Conservation (phyloP, 176 grass and related monocot species). For the Luzula sylvatica region DNA sequence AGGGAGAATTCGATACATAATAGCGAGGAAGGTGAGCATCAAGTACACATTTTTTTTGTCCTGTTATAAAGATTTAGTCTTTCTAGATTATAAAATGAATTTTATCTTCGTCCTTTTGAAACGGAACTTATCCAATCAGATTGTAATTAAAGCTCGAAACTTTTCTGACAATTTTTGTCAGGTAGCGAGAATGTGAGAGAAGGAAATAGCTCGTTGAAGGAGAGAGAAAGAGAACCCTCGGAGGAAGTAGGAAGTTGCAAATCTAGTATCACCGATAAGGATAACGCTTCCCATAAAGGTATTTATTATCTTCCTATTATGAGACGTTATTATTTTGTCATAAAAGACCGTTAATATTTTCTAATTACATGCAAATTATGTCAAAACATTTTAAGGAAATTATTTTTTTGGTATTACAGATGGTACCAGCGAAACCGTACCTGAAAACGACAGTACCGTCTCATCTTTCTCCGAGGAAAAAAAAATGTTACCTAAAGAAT, state of each 20-base stretch:
- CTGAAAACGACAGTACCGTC: slow-evolving; percentile 3
- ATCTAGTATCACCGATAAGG: slow-evolving; percentile 7
- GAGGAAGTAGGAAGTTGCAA: neutral
- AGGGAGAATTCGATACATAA: slow-evolving; percentile 3
- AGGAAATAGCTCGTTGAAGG: slow-evolving; percentile 4
- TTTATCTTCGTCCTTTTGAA: neutral
- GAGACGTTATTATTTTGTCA: neutral
- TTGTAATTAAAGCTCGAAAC: too few species aligned
- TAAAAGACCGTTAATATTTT: neutral
- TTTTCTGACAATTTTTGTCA: slow-evolving; percentile 3
- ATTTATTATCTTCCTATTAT: neutral
- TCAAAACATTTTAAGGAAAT: neutral
- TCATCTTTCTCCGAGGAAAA: neutral
- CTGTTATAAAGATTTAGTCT: neutral
- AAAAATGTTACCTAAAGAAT: slow-evolving; percentile 27
- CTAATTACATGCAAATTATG: too few species aligned
- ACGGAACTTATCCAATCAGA: neutral
- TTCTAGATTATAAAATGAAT: too few species aligned
- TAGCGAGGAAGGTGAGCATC: neutral
- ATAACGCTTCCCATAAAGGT: slow-evolving; percentile 5
- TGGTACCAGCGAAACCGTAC: neutral
- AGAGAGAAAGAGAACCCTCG: slow-evolving; percentile 17
- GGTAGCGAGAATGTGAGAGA: neutral
- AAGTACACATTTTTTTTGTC: neutral
- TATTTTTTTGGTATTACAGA: neutral